Base-by-base conservation (phyloP, 139 green algal genomes). In the Micromonas commoda region DNA sequence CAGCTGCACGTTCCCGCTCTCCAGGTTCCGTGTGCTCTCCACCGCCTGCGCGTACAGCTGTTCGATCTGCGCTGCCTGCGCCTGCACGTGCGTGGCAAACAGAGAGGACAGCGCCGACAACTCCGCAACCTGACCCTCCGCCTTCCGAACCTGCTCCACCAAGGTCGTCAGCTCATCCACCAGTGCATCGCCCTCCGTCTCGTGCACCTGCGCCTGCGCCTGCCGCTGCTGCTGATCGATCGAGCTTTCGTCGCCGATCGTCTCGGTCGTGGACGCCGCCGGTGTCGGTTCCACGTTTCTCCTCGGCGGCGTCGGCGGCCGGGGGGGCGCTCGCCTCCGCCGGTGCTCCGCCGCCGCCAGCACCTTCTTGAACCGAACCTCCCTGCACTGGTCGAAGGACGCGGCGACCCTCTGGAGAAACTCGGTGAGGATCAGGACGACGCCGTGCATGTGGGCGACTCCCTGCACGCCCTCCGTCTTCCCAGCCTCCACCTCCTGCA, bases 1-100 rank as follows among this genome's bases (percentile, higher is more conserved):
- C 39, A 86, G 37, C 78, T 86, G 79, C 33, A 78, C 82, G 51
- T 86, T 86, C 13, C 82, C 82, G 64, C 53, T 82, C 21, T 82
- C 39, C 69, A 86, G 64, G 39, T 80, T 72, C 24, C n/a, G 28
- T 1, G 82, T 78, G 20, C 63, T 80, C 51, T 75, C 79, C 29
- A 86, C 45, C 23, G 83, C 82, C 64, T 86, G 33, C 0, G 34
- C 32, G 34, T 86, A 86, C 4, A 86, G 71, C 66, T 63, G 9
- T 24, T 86, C 79, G 28, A 86, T 84, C 38, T 86, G 82, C 57
- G 81, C 13, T 6, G 79, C 60, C 52, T 86, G 82, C 68, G 81
- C 38, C 31, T 82, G 29, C 26, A 86, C 78, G 54, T 82, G 79
- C 35, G 76, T 84, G 24, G 82, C 51, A 38, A 86, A 83, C 33